phyloP scores from a whole-genome alignment of 192 early-diverging fungal species.

The Backusella parvicylindrica region DNA sequence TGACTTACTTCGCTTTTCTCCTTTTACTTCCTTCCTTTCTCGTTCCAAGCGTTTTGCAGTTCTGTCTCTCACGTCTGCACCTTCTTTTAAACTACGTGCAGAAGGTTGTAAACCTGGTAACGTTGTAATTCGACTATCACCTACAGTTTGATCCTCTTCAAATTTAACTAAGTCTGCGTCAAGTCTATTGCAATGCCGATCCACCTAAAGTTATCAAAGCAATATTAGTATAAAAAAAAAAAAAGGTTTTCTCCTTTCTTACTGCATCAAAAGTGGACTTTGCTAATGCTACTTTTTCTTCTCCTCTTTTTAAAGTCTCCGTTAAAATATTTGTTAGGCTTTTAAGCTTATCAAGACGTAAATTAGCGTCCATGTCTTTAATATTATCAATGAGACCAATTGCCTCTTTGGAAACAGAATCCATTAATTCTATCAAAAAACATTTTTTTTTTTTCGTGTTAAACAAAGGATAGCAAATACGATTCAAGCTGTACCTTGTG shows the following conservation, averaged over 20 bases:
- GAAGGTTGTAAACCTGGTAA: constrained; percentile 20
- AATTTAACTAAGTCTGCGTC: constrained; percentile 92
- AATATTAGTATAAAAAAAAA: not conserved
- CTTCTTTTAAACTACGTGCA: constrained; percentile 27
- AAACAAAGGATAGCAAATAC: not conserved
- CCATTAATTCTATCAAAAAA: constrained; percentile 61
- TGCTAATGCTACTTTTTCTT: constrained; percentile 92
- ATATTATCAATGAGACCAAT: constrained; percentile 68
- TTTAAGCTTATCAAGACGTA: constrained; percentile 51
- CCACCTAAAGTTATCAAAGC: constrained; percentile 60
- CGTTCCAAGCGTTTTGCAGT: constrained; percentile 27
- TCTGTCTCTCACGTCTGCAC: constrained; percentile 42
- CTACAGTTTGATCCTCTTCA: constrained; percentile 87
- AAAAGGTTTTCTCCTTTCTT: not conserved
- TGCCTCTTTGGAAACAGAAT: constrained; percentile 63
- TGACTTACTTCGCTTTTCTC: constrained; percentile 42
- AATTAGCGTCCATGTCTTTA: constrained; percentile 48
- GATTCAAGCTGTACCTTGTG: constrained; percentile 48
- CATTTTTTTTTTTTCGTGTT: not conserved
- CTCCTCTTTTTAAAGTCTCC: constrained; percentile 80
- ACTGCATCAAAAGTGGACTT: constrained; percentile 93
- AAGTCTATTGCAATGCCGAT: constrained; percentile 82
- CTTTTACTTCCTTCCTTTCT: constrained; percentile 25
- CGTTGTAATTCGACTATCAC: constrained; percentile 39
- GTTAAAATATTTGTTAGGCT: constrained; percentile 56